Evolutionary conservation across 164 flowering plant species (phyloP), one percentile per base, ranked within the genome.

Genomic region (Dillenia turbinata): DNA sequence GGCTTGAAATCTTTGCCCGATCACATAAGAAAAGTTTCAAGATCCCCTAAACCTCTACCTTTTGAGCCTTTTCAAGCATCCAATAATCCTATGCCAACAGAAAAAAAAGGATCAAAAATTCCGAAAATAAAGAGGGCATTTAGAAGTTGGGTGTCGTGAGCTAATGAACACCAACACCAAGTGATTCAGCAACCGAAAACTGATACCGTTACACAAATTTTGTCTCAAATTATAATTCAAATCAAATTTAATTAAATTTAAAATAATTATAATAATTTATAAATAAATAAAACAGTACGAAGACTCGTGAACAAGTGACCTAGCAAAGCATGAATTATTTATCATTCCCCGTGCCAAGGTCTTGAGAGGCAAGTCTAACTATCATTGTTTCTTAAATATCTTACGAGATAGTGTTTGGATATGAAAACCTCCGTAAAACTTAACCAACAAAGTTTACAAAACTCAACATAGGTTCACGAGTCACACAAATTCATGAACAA

Each of bases 401-500:
- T 9, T 9, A 12, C 8, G 9, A 51, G 17, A 12, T 1, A 14
- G 3, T 9, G 10, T 51, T n/a, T 12, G 44, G 17, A 49, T 49
- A 7, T 11, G 26, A n/a, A 16, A 51, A 62, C 17, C 17, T 2
- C 24, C 1, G n/a, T 33, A 10, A 14, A 52, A 57, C 63, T 50
- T 56, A 13, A 10, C 47, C 67, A 26, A 50, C 5, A 71, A 43
- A 65, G 47, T 66, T 51, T 71, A 73, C 76, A 79, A 73, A 74
- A 68, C 58, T 60, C 67, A 57, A 63, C 9, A 61, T 45, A 60
- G 64, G 66, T 71, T 52, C 57, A 66, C 68, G n/a, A 62, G 57
- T 47, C 66, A 75, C 74, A 75, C 24, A 64, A 40, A 47, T 66
- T 60, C 67, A 60, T 49, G 69, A 71, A 71, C 56, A 61, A 71